Evolutionary conservation across 306 rosid genomes (phyloP).

Genomic region (Dryas alaskensis): DNA sequence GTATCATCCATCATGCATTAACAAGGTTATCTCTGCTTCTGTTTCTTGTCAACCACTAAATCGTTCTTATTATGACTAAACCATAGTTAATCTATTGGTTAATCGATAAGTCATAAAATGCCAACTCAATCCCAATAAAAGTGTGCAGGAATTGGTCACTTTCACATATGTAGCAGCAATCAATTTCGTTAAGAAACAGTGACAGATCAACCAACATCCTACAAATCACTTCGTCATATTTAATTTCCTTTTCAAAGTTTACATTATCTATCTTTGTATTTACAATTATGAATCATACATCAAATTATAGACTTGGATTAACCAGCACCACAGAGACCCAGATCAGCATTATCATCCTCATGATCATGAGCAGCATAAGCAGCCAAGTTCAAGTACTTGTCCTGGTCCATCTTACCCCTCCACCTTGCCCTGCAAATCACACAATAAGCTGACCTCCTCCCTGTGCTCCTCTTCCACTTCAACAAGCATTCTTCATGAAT

Average conservation of each 20-base stretch:
- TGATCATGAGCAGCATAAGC: slow-evolving; percentile 48
- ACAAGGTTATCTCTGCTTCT: background rate
- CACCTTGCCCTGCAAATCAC: slow-evolving; percentile 91
- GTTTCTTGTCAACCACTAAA: background rate
- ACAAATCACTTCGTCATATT: background rate
- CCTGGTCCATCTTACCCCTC: slow-evolving; percentile 44
- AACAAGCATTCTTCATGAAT: slow-evolving; percentile 74
- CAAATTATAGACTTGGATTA: background rate
- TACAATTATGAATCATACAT: background rate
- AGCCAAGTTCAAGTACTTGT: slow-evolving; percentile 68
- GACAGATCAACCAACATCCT: background rate
- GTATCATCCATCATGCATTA: background rate
- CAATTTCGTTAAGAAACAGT: background rate
- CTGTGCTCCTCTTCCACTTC: slow-evolving; percentile 71
- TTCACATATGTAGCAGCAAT: background rate
- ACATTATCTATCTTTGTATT: background rate
- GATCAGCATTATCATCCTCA: slow-evolving; percentile 3
- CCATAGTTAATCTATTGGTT: background rate
- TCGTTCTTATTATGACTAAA: background rate
- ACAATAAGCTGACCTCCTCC: slow-evolving; percentile 58
- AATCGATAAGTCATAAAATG: background rate
- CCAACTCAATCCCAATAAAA: background rate
- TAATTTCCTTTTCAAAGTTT: background rate
- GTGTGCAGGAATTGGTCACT: background rate
- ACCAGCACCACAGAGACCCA: slow-evolving; percentile 11